phyloP scores from a whole-genome alignment of 208 protist species.

The Trypanosoma brucei region DNA sequence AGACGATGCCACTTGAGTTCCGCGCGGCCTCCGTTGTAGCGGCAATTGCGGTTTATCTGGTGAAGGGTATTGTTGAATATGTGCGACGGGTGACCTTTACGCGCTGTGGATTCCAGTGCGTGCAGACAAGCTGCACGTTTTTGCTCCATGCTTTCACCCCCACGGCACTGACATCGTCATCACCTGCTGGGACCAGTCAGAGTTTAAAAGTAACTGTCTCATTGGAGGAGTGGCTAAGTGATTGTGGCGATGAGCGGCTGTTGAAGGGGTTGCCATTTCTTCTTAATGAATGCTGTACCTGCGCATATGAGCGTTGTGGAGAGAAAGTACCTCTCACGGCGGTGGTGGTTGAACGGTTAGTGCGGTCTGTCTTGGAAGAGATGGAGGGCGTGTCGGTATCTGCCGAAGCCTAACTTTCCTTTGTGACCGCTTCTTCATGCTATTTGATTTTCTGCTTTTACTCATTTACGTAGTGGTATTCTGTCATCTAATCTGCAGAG shows the following conservation, averaged over 20 bases:
- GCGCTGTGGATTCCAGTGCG: conserved; percentile 41
- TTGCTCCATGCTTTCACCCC: conserved; percentile 53
- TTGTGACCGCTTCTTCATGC: background rate
- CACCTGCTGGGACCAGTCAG: background rate
- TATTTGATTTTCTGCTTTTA: background rate
- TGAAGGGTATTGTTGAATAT: conserved; percentile 64
- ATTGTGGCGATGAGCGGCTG: conserved; percentile 29
- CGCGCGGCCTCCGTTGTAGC: conserved; percentile 32
- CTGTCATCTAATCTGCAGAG: no score
- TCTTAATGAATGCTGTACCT: conserved; percentile 67
- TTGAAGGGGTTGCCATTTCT: conserved; percentile 32
- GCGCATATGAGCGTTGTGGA: conserved; percentile 69
- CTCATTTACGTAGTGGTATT: no score
- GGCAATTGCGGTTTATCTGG: conserved; percentile 50
- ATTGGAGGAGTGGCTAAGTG: conserved; percentile 31
- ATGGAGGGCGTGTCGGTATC: background rate
- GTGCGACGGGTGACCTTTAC: conserved; percentile 37
- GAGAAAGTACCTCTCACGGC: conserved; percentile 58
- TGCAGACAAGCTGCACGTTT: conserved; percentile 70
- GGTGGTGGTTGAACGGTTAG: conserved; percentile 50
- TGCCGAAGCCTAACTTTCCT: background rate
- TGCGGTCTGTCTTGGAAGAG: conserved; percentile 22
- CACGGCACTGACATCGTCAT: background rate
- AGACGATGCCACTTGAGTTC: conserved; percentile 37
- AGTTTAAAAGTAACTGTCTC: background rate